These are phyloP conservation scores for Xylariaceae sp. DNA, from an alignment of 2,329 filamentous ascomycete species.

Conservation along the genomic window DNA sequence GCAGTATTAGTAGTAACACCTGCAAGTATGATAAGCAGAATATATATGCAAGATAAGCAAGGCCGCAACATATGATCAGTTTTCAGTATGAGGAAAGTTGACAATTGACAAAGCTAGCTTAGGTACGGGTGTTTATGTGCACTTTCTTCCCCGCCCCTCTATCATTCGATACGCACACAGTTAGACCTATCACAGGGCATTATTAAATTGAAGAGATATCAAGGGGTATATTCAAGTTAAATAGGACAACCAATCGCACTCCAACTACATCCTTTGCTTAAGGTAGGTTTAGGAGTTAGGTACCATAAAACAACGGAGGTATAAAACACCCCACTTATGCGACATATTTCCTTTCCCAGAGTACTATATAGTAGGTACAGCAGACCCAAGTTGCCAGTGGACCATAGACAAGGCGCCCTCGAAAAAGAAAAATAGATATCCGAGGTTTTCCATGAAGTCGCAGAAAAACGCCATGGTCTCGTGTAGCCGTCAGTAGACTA, in stretches of 20 bases:
- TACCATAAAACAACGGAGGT: conserved; percentile 2
- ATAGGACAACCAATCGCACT: conserved; percentile 13
- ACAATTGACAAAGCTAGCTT: no score
- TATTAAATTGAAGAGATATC: neutral
- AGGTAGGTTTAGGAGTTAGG: neutral
- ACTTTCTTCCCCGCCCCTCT: no score
- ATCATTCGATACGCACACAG: no score
- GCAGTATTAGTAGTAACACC: no score
- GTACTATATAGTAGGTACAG: conserved; percentile 22
- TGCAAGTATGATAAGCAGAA: no score
- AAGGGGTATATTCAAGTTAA: conserved; percentile 21
- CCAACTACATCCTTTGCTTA: neutral
- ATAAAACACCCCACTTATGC: no score
- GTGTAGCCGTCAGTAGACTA: conserved; percentile 12
- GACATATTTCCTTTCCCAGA: no score
- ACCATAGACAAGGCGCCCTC: conserved; percentile 3
- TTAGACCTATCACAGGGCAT: neutral
- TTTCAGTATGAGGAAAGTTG: no score
- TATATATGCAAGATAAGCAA: no score
- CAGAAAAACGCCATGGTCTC: conserved; percentile 14
- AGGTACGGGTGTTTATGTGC: neutral
- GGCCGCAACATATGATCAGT: no score
- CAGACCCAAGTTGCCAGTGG: neutral
- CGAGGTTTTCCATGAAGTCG: conserved; percentile 13
- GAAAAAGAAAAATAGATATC: conserved; percentile 4